These are phyloP conservation scores for Schwanniomyces sp. DNA, from an alignment of 805 yeast genomes.

Conservation along the genomic window DNA sequence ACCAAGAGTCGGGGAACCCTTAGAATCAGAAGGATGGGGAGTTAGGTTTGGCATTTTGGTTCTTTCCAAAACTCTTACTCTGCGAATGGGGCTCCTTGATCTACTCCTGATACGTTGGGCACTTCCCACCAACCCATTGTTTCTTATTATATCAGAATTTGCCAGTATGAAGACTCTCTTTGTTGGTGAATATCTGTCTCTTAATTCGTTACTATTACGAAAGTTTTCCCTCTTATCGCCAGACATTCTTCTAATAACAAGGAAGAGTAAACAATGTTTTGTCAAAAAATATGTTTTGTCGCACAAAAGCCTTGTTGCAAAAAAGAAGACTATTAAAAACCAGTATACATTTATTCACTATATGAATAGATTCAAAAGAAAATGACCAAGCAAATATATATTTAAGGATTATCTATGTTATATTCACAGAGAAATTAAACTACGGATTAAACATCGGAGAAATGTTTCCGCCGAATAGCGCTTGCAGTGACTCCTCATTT, in stretches of 20 bases:
- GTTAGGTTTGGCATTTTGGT: neutral
- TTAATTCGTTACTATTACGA: constrained; percentile 4
- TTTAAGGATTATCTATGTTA: too few relatives aligned
- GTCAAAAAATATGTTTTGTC: neutral
- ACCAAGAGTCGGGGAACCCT: neutral
- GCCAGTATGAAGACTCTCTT: constrained; percentile 5
- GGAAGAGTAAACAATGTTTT: neutral
- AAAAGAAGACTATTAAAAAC: neutral
- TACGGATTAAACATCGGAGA: too few relatives aligned
- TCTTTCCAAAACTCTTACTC: neutral
- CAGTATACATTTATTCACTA: neutral
- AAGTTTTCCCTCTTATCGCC: neutral
- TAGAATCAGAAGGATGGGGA: neutral
- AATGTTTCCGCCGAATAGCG: too few relatives aligned
- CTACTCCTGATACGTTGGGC: neutral
- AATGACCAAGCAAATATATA: too few relatives aligned
- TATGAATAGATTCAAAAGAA: too few relatives aligned
- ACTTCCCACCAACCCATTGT: neutral
- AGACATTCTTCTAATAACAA: neutral
- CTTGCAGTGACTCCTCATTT: too few relatives aligned
- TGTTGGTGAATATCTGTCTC: constrained; percentile 9
- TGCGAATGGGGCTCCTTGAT: neutral
- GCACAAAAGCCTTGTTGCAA: constrained; percentile 2
- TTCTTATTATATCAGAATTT: neutral
- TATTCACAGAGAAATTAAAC: too few relatives aligned